Conservation (phyloP, 176 grass and related monocot genomes). For the Ensete glaucum region DNA sequence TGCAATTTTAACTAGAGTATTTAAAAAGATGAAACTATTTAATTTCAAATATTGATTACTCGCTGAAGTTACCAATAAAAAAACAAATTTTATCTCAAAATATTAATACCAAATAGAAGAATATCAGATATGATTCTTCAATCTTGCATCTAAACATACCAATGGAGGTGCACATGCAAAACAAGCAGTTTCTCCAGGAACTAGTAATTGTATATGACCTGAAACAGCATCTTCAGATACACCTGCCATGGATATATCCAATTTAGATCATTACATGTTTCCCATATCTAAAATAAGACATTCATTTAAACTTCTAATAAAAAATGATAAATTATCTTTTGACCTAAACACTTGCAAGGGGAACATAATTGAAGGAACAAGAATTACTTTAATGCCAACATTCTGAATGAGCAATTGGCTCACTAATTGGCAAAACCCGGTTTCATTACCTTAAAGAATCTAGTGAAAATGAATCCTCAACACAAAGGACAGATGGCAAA, state of each 20-base stretch:
- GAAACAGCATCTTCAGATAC: slow-evolving; percentile 98
- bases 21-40: background rate
- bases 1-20: background rate
- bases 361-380: background rate
- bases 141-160: slow-evolving; percentile 26
- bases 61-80: slow-evolving; percentile 4
- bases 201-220: slow-evolving; percentile 89
- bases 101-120: slow-evolving; percentile 16
- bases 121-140: too few relatives aligned
- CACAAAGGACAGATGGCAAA: background rate
- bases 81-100: slow-evolving; percentile 10
- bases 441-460: background rate
- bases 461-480: background rate
- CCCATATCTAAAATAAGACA: background rate
- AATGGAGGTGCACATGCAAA: slow-evolving; percentile 97
- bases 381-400: background rate
- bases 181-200: slow-evolving; percentile 95
- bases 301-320: background rate
- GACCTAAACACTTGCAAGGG: background rate
- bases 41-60: background rate
- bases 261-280: background rate
- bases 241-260: slow-evolving; percentile 33
- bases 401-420: background rate
- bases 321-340: background rate
- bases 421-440: background rate